Evolutionary conservation across 805 yeast species (phyloP), one percentile per base, ranked within the genome.

Genomic region (Yarrowia sp.): DNA sequence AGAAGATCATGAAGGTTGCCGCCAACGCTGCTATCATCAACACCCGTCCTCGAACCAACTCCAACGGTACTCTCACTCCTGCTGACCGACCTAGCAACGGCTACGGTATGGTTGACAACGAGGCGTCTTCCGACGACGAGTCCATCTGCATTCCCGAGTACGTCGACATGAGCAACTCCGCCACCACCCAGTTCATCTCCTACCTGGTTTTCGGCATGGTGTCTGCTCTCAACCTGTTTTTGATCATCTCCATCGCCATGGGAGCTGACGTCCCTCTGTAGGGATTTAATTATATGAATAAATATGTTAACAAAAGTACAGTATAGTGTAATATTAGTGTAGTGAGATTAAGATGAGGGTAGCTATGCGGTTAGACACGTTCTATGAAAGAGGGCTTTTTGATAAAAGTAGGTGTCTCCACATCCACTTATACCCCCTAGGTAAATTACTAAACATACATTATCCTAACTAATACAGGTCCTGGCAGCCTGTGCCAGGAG

Each of bases 141-240:
- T 64, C 72, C 16, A 77, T 73, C 42, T 79, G 77, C 55, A 74
- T 75, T 19, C 75, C 77, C 35, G 73, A 74, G 45, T 73, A 77
- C 71, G 83, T 82, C 59, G 96, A 91, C 78, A 87, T 89, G 84
- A 89, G 93, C 74, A 90, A 90, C 76, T 85, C 91, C 16, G 81
- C 81, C 11, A 66, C 81, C 43, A 82, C 89, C 55, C 80, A 89
- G 3, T 76, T 82, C 52, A 58, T 81, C 0, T 91, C 95, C 2
- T 75, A 87, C 12, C 69, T 83, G 35, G 84, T 89, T 14, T 92
- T 97, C 92, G 84, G 84, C 0, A 82, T 87, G 32, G 90, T 92
- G 26, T 85, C 92, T 8, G 80, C 86, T 35, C 83, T 92, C 74
- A 92, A 92, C 74, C 79, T 88, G 70, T 91, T 89, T 79, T 81